Base-by-base conservation (phyloP, 1,284 basidiomycete genomes). In the Leccinum subrobustum region DNA sequence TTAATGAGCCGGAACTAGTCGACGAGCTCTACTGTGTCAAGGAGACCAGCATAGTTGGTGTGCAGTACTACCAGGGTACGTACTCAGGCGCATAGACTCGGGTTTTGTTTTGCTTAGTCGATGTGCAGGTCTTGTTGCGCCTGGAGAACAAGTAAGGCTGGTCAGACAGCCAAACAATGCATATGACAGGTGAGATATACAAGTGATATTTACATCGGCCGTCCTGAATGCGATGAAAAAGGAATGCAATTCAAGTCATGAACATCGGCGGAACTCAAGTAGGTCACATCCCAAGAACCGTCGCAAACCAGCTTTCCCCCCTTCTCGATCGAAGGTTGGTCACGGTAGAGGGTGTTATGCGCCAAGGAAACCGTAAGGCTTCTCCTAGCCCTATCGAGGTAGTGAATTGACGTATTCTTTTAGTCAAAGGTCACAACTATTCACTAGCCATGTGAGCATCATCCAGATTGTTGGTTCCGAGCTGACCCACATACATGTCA, bases 11-110 rank as follows among this genome's bases (percentile, higher is more conserved):
- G 51, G 85, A 91, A 52, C 68, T 68, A 6, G 73, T 61, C 14
- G 88, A 90, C 60, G 88, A 94, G 73, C 74, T 92, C 20, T 91
- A 88, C 68, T 82, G 85, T 54, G 79, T 77, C 11, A 61, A 86
- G 68, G 75, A 74, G 9, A 83, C 88, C 0, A 86, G 82, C 54
- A 84, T 93, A 14, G 93, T 94, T 0, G 92, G 92, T 0, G 78
- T 94, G 11, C 91, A 92, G 69, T 92, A 95, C 70, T 95, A 95
- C 68, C 78, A 78, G 69, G 89, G 89, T 85, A 55, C 6, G 66
- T 63, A 6, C 14, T 54, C 56, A 12, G 23, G n/a, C 4, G 35
- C 52, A 31, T 56, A 39, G 44, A 31, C 18, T 29, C 25, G 50
- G 14, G 39, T 48, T 57, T 16, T 59, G 42, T 14, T n/a, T 6